These are phyloP conservation scores for Chionographis japonica DNA, from an alignment of 106 monocot genomes.

Conservation along the genomic window DNA sequence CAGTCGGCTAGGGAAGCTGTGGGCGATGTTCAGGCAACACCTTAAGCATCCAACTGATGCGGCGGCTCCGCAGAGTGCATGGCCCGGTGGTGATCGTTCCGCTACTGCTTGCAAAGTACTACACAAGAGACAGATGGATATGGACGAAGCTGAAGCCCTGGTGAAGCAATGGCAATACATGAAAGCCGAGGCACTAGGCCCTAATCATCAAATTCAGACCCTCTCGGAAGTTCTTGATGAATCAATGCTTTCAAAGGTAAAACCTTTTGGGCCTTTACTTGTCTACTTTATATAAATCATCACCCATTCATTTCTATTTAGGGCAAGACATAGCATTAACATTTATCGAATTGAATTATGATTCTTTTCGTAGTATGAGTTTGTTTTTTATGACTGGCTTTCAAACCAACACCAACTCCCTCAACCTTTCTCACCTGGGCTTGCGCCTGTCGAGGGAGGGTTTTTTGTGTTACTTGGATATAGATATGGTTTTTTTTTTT, in stretches of 20 bases:
- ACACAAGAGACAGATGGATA: constrained; percentile 46
- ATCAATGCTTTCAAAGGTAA: constrained; percentile 86
- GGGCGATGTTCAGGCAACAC: constrained; percentile 22
- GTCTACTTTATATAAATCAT: neutral
- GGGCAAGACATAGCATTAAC: neutral
- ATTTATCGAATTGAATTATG: too few relatives aligned
- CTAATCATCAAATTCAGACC: constrained; percentile 46
- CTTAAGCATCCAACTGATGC: constrained; percentile 21
- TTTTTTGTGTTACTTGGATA: neutral
- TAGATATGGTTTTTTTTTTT: neutral
- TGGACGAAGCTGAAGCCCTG: constrained; percentile 76
- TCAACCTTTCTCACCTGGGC: too few relatives aligned
- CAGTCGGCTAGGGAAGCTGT: constrained; percentile 28
- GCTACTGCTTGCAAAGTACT: constrained; percentile 12
- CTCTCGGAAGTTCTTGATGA: constrained; percentile 77
- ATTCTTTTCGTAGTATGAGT: neutral
- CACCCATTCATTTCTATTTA: neutral
- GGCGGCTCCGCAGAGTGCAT: constrained; percentile 12
- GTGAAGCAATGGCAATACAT: constrained; percentile 80
- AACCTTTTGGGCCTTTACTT: neutral
- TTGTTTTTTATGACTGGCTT: neutral
- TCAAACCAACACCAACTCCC: too few relatives aligned
- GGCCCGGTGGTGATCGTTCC: constrained; percentile 22
- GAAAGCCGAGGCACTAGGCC: constrained; percentile 86
- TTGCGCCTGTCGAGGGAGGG: too few relatives aligned